Base-by-base conservation (phyloP, 768 basidiomycete genomes). In the Termitomyces sp. region DNA sequence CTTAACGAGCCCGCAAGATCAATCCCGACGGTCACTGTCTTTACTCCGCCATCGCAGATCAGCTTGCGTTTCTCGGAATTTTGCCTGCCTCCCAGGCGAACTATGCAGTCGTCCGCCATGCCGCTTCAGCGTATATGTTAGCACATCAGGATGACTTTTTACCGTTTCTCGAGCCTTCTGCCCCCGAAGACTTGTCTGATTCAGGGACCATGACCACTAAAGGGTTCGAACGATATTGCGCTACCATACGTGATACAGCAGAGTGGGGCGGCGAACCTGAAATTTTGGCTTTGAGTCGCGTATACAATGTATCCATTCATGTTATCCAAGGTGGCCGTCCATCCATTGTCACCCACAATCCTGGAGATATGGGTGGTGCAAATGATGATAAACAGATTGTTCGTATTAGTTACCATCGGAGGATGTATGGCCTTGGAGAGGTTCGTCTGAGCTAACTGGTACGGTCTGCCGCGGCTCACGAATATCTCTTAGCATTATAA, bases 261-360 rank as follows among this genome's bases (percentile, higher is more conserved):
- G 82, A 86, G 31, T 98, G 97, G 97, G 97, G 97, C 48, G 96
- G 97, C 35, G 95, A 98, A 74, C 95, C 94, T 7, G 97, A 98
- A 79, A 94, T 99, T 32, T 79, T 90, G 63, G 97, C 97, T 3
- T 76, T 98, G 16, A 87, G 89, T 67, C 79, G 87, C 50, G 84
- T 85, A 31, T 98, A 82, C 69, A 81, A 86, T 54, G 75, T 95
- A 38, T 89, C 95, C 0, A 95, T 99, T 48, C 88, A 96, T 68
- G 90, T 99, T 53, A 79, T 98, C 12, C 97, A 98, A 69, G 84
- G 84, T 1, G 87, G 86, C 0, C 79, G 78, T 27, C 95, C 95
- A 2, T 79, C 86, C 1, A 77, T 98, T 14, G 94, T 97, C n/a
- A 81, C 86, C 5, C 95, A 97, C 65, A 76, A 86, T 44, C 89